Conservation (phyloP, 305 asterid species). For the Fraxinus albicans region DNA sequence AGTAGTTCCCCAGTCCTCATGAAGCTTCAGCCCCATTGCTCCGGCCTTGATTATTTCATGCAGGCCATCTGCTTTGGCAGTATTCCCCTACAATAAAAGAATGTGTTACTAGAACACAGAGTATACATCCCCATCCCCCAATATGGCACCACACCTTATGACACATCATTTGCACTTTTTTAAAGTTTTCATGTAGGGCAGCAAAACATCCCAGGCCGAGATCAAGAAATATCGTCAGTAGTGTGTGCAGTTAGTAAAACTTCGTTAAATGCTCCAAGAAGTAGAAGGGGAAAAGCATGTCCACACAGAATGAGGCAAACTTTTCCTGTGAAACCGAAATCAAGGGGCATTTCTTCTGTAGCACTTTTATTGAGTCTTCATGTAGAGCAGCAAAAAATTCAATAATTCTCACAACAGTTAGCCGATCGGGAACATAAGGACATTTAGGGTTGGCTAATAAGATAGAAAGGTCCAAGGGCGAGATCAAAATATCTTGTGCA, state of each 20-base stretch:
- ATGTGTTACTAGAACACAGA: not conserved
- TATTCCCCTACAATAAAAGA: conserved; percentile 57
- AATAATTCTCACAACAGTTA: too few species aligned
- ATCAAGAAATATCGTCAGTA: not conserved
- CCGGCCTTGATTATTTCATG: conserved; percentile 87
- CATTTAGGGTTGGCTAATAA: not conserved
- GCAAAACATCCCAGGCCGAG: not conserved
- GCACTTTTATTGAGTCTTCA: not conserved
- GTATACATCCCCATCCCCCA: not conserved
- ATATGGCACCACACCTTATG: not conserved
- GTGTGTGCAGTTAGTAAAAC: not conserved
- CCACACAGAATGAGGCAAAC: conserved; percentile 39
- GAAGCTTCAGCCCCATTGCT: conserved; percentile 98
- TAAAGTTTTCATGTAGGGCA: not conserved
- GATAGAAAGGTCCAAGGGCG: not conserved
- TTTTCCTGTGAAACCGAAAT: conserved; percentile 94
- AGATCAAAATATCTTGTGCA: not conserved
- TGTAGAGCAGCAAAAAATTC: not conserved
- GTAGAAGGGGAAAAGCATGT: conserved; percentile 7
- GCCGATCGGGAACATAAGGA: not conserved
- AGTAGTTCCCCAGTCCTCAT: conserved; percentile 97
- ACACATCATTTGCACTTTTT: not conserved
- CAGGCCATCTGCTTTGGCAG: conserved; percentile 66
- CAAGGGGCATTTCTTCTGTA: conserved; percentile 80
- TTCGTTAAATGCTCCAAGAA: not conserved